phyloP scores from a whole-genome alignment of 2,329 filamentous ascomycete species.

The Colletotrichum neosansevieriae region DNA sequence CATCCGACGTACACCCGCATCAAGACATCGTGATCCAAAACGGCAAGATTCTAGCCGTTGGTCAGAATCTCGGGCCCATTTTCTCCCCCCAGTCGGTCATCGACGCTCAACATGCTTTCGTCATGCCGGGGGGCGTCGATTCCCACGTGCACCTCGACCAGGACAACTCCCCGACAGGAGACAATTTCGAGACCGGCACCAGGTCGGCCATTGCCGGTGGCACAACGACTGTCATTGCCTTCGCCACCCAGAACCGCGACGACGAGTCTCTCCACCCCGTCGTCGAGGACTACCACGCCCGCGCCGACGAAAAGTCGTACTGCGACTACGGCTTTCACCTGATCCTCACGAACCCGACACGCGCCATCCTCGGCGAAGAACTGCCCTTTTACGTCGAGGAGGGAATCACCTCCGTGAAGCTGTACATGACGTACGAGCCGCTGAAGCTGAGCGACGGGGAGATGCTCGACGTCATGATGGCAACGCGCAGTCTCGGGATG shows the following conservation, averaged over 20 bases:
- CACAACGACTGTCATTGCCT: constrained; percentile 69
- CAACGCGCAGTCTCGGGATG: constrained; percentile 48
- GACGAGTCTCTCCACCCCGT: constrained; percentile 59
- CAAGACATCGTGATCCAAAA: constrained; percentile 29
- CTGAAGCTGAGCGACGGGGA: constrained; percentile 62
- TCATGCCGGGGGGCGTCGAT: constrained; percentile 54
- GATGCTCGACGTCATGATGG: constrained; percentile 63
- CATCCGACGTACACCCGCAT: constrained; percentile 22
- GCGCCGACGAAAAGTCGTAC: constrained; percentile 59
- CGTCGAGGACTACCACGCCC: constrained; percentile 59
- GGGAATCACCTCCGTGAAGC: constrained; percentile 62
- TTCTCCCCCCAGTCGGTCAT: constrained; percentile 15
- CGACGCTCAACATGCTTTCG: constrained; percentile 29
- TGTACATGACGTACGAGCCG: constrained; percentile 66
- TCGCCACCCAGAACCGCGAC: constrained; percentile 65
- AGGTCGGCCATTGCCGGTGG: constrained; percentile 69
- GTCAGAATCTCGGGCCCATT: constrained; percentile 10
- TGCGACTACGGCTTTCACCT: constrained; percentile 70
- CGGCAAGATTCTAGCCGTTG: constrained; percentile 29
- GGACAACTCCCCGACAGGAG: constrained; percentile 40
- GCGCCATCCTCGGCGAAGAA: constrained; percentile 54
- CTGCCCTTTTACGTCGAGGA: constrained; percentile 47
- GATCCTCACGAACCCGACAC: constrained; percentile 59
- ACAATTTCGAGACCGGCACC: constrained; percentile 58
- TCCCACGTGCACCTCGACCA: constrained; percentile 56